A percentile compares a stretch with the other conserved stretches of the same genome.
Conservation (phyloP, 2,329 filamentous ascomycete genomes). For the Coleophoma cylindrospora region DNA sequence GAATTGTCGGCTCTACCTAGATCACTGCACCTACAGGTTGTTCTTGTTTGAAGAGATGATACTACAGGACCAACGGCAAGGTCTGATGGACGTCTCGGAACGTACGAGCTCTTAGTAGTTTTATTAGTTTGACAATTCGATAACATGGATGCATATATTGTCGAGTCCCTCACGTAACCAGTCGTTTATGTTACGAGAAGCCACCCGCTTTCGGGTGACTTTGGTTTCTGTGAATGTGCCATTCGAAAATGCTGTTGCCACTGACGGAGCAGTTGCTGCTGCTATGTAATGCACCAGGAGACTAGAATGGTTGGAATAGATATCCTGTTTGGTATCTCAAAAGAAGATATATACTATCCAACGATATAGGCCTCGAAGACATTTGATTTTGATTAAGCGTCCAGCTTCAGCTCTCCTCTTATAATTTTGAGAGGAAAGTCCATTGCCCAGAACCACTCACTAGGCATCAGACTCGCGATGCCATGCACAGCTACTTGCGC, state of each 20-base stretch:
- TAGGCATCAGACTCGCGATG: conserved; percentile 5
- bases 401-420: conserved; percentile 3
- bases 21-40: too few relatives aligned
- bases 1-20: too few relatives aligned
- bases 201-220: conserved; percentile 12
- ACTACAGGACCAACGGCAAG: too few relatives aligned
- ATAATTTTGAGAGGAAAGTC: conserved; percentile 7
- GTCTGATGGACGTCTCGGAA: too few relatives aligned
- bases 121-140: too few relatives aligned
- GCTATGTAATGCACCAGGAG: background rate
- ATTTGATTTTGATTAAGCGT: too few relatives aligned
- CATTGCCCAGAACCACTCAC: conserved; percentile 9
- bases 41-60: too few relatives aligned
- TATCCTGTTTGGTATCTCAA: too few relatives aligned
- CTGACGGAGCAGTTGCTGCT: conserved; percentile 7
- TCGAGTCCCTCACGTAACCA: conserved; percentile 7
- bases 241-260: conserved; percentile 5
- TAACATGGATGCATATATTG: conserved; percentile 5
- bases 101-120: too few relatives aligned
- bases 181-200: conserved; percentile 12
- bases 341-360: too few relatives aligned
- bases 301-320: too few relatives aligned
- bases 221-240: conserved; percentile 9
- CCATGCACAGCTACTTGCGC: conserved; percentile 3
- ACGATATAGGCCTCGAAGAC: too few relatives aligned